Evolutionary conservation across 1,139 yeast species (phyloP).

Genomic region (Magnusiomyces fungicola): DNA sequence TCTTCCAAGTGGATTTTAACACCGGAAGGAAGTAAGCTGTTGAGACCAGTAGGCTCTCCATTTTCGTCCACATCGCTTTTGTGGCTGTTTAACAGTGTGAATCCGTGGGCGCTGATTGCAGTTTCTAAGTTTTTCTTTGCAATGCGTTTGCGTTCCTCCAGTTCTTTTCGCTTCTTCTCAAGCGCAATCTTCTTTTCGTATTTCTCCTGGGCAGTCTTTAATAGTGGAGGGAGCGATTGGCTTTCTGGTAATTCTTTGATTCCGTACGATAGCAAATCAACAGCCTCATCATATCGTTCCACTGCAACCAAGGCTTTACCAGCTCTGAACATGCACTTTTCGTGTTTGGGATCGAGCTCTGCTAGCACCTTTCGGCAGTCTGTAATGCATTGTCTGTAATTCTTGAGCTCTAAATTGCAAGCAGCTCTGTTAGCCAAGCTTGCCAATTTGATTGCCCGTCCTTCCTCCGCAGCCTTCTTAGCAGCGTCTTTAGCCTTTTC

Average conservation of each 20-base stretch:
- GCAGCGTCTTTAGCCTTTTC: constrained; percentile 20
- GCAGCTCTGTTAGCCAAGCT: constrained; percentile 82
- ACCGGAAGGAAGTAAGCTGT: constrained; percentile 20
- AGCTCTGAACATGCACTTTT: constrained; percentile 81
- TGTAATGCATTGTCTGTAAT: constrained; percentile 77
- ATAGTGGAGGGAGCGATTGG: constrained; percentile 37
- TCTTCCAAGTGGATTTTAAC: constrained; percentile 53
- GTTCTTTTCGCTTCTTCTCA: constrained; percentile 30
- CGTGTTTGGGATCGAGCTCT: constrained; percentile 54
- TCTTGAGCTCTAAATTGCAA: constrained; percentile 68
- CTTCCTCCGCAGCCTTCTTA: constrained; percentile 10
- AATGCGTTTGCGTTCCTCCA: constrained; percentile 30
- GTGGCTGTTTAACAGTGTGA: constrained; percentile 20
- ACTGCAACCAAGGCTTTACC: constrained; percentile 73
- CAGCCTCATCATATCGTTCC: constrained; percentile 65
- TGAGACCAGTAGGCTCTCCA: constrained; percentile 8
- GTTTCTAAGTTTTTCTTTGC: constrained; percentile 35
- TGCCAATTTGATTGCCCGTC: constrained; percentile 44
- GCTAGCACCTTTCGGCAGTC: constrained; percentile 70
- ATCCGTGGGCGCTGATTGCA: constrained; percentile 22
- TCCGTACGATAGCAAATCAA: constrained; percentile 60
- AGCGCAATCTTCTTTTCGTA: constrained; percentile 22
- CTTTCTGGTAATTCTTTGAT: constrained; percentile 50
- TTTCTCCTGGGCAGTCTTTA: constrained; percentile 32
- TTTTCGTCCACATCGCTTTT: constrained; percentile 7